Evolutionary conservation across 768 basidiomycete species (phyloP).

Genomic region (Cystobasidium ongulense): DNA sequence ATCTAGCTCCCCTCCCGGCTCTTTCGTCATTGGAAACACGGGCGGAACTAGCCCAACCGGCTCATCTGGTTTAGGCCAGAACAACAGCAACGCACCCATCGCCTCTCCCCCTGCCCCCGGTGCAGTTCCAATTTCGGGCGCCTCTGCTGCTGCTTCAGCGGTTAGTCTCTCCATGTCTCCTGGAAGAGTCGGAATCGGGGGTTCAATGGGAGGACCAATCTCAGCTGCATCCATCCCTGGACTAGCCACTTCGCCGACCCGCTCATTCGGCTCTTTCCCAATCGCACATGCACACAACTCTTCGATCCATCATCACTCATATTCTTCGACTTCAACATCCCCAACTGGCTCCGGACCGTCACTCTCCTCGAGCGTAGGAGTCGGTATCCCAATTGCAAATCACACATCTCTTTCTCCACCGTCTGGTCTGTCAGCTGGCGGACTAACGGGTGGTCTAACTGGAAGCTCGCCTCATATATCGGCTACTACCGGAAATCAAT

Average conservation of each 20-base stretch:
- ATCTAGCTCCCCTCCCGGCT: not conserved
- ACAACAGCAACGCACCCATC: not conserved
- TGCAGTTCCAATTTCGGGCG: not conserved
- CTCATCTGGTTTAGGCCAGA: not conserved
- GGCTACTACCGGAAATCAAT: constrained; percentile 22
- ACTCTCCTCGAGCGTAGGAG: not conserved
- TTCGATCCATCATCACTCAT: not conserved
- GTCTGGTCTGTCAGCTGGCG: not conserved
- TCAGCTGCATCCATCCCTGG: not conserved
- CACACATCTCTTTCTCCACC: not conserved
- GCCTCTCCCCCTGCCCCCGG: not conserved
- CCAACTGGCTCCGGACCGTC: constrained; percentile 1
- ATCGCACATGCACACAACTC: not conserved
- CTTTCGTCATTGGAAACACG: not conserved
- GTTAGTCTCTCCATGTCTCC: constrained; percentile 25
- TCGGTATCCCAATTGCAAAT: not conserved
- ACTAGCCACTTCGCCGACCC: constrained; percentile 24
- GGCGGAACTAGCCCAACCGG: not conserved
- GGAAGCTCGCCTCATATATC: not conserved
- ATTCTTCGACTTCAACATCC: not conserved
- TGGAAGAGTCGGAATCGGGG: constrained; percentile 22
- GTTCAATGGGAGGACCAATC: not conserved
- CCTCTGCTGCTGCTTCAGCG: not conserved
- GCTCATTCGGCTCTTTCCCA: constrained; percentile 13
- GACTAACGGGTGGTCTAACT: not conserved